phyloP scores from a whole-genome alignment of 768 basidiomycete species.

The Paxillus involutus region DNA sequence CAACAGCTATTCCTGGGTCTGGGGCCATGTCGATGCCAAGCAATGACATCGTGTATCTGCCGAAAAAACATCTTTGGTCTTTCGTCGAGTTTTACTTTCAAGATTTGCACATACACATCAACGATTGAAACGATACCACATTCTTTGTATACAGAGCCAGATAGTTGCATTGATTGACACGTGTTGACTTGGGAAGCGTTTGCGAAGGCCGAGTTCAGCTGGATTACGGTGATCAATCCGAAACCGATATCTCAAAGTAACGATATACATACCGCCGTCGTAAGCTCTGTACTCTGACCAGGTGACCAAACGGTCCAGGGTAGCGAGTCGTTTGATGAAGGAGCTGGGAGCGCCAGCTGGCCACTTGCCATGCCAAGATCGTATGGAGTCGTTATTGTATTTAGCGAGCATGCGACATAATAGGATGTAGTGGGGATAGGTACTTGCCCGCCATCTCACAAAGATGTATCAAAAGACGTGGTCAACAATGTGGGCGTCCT shows the following conservation, averaged over 20 bases:
- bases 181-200: background rate
- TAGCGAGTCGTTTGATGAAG: too few relatives aligned
- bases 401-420: conserved; percentile 8
- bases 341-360: background rate
- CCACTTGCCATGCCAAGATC: conserved; percentile 5
- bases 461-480: background rate
- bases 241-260: background rate
- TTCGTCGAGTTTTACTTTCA: background rate
- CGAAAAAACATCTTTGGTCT: background rate
- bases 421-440: background rate
- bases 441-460: background rate
- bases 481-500: background rate
- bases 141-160: background rate
- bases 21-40: background rate
- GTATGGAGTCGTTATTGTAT: background rate
- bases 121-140: background rate
- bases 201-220: background rate
- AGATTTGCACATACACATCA: background rate
- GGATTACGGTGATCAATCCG: background rate
- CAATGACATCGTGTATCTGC: conserved; percentile 1
- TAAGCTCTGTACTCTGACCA: background rate
- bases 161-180: background rate
- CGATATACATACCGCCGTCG: background rate
- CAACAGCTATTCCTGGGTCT: background rate
- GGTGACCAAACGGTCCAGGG: conserved; percentile 8